Conservation (phyloP, 1,139 yeast species). For the Pneumocystis sp. region DNA sequence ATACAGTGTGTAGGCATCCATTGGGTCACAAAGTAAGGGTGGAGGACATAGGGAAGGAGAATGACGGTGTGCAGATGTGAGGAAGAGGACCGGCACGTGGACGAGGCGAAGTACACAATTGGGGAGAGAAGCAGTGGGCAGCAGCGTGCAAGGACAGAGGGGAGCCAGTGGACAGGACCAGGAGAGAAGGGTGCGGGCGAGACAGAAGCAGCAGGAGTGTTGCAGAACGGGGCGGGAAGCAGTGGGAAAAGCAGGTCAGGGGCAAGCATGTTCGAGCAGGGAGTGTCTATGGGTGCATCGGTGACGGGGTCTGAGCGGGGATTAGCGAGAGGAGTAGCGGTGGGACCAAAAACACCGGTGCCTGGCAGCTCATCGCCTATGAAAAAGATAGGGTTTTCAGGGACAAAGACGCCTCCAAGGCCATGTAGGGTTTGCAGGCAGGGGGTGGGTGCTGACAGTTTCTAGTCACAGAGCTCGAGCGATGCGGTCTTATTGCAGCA, state of each 20-base stretch:
- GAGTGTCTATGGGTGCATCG: no score
- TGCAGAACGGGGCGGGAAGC: no score
- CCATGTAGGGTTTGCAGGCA: neutral
- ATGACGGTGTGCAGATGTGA: slow-evolving; percentile 6
- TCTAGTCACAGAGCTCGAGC: neutral
- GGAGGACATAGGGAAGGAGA: neutral
- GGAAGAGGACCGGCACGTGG: neutral
- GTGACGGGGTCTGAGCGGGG: no score
- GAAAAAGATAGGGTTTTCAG: neutral
- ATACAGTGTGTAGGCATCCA: neutral
- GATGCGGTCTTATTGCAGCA: neutral
- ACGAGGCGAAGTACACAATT: neutral
- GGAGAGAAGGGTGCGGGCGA: no score
- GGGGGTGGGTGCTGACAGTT: neutral
- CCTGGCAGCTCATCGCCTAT: no score
- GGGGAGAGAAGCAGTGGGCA: neutral
- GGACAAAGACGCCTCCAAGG: neutral
- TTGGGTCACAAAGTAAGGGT: neutral
- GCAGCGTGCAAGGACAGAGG: neutral
- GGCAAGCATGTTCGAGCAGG: no score
- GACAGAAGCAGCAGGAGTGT: no score
- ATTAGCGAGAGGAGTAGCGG: no score
- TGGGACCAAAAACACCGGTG: no score
- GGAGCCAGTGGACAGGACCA: no score
- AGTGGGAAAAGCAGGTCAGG: no score